Conservation (phyloP, 805 yeast genomes). For the Candida tammaniensis region DNA sequence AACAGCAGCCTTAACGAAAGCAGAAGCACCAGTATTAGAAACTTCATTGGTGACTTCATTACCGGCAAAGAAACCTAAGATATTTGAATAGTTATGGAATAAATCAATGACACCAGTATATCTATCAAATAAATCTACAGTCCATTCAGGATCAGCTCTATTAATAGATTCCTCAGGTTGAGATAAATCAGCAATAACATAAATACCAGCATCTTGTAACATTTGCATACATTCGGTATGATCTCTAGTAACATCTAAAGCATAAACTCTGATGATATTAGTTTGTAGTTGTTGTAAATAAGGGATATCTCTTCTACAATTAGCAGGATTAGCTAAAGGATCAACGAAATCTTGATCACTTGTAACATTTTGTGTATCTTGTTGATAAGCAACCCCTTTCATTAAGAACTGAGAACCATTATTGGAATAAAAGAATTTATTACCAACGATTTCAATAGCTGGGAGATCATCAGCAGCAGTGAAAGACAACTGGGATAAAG, state of each 20-base stretch:
- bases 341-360: slow-evolving; percentile 49
- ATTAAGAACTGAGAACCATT: slow-evolving; percentile 79
- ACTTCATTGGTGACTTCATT: slow-evolving; percentile 74
- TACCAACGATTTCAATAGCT: slow-evolving; percentile 69
- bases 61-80: slow-evolving; percentile 83
- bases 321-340: slow-evolving; percentile 61
- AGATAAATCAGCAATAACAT: slow-evolving; percentile 85
- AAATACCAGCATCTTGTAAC: slow-evolving; percentile 81
- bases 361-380: slow-evolving; percentile 53
- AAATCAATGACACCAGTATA: slow-evolving; percentile 68
- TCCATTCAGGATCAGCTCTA: slow-evolving; percentile 65
- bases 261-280: slow-evolving; percentile 74
- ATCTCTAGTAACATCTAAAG: slow-evolving; percentile 60
- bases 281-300: slow-evolving; percentile 60
- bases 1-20: slow-evolving; percentile 79
- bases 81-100: slow-evolving; percentile 67
- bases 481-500: neutral
- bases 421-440: slow-evolving; percentile 72
- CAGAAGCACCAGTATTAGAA: slow-evolving; percentile 70
- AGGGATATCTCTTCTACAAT: slow-evolving; percentile 74
- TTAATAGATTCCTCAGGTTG: slow-evolving; percentile 63
- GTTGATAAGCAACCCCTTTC: slow-evolving; percentile 80
- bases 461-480: slow-evolving; percentile 47
- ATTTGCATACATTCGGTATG: slow-evolving; percentile 68
- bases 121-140: slow-evolving; percentile 57